phyloP scores from a whole-genome alignment of 2,329 filamentous ascomycete species.

The Teratosphaeria epicoccoides region DNA sequence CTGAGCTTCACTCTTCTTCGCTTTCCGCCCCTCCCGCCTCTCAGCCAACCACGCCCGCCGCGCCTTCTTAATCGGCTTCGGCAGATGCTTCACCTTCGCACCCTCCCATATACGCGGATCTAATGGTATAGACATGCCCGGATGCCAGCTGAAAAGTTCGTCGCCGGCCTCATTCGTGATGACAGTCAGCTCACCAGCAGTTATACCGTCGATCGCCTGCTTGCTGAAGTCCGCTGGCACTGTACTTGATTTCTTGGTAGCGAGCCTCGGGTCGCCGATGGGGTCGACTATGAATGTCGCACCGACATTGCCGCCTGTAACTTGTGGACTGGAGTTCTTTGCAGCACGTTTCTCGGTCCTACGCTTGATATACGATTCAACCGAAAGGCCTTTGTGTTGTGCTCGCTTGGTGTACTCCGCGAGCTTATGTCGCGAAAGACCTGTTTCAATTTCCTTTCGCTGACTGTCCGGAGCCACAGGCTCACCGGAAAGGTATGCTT shows the following conservation, averaged over 20 bases:
- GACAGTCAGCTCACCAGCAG: not conserved
- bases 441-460: slow-evolving; percentile 1
- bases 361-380: slow-evolving; percentile 24
- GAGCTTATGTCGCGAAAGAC: slow-evolving; percentile 21
- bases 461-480: not conserved
- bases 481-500: slow-evolving; percentile 6
- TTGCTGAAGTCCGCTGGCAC: not conserved
- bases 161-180: slow-evolving; percentile 10
- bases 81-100: slow-evolving; percentile 8
- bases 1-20: not conserved
- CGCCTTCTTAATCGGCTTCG: slow-evolving; percentile 13
- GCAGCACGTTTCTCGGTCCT: slow-evolving; percentile 12
- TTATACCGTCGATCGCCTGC: not conserved
- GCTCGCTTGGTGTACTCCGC: slow-evolving; percentile 26
- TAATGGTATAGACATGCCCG: slow-evolving; percentile 6
- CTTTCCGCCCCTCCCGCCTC: slow-evolving; percentile 7
- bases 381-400: slow-evolving; percentile 26
- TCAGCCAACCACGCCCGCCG: slow-evolving; percentile 11
- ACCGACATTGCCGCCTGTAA: not conserved
- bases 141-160: slow-evolving; percentile 6
- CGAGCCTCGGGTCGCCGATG: slow-evolving; percentile 7
- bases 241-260: not conserved
- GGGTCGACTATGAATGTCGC: slow-evolving; percentile 9
- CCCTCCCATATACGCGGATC: slow-evolving; percentile 14
- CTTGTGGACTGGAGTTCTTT: not conserved